Base-by-base conservation (phyloP, 2,329 filamentous ascomycete genomes). In the Penicillium sp. region DNA sequence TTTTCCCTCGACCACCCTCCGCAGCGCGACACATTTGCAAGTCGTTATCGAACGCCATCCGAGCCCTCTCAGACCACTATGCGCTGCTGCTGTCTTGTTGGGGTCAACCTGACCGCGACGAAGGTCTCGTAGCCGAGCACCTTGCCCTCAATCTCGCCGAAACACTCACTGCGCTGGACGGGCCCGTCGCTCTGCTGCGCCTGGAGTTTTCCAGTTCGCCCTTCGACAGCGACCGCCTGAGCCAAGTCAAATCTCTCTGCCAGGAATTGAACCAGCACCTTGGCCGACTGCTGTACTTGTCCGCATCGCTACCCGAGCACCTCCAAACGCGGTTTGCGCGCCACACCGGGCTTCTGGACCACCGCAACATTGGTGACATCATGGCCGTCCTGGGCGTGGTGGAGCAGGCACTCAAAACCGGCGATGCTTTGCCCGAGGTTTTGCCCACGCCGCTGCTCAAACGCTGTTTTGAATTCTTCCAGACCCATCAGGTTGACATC, bases 341-440 rank as follows among this genome's bases (percentile, higher is more conserved):
- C 1, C 53, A 59, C 0, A 59, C 61, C 0, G 73, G 73, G 1
- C 53, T 75, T 1, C 50, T 69, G 0, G 68, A 73, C 19, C 66
- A 74, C 11, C 56, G 60, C 1, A 60, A 59, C n/a, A 69, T 77
- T 7, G 72, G 69, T 3, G 73, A 76, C 18, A 47, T 74, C 35
- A 78, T 77, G 74, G 71, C 71, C 1, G 71, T 76, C 2, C 50
- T 77, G 1, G 60, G 58, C 1, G 64, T 76, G 3, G 53, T 74
- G 5, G 71, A 75, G 33, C 72, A 75, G 34, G 58, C 71, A 2
- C 51, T 78, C 10, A 65, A 69, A 14, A 75, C 71, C 0, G 74
- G 71, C 0, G 65, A 68, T n/a, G 63, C 75, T 1, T 49, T 75
- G 0, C 74, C 74, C 0, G 70, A 73, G 36, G 58, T 73, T 2